These are phyloP conservation scores for Aspergillus novoparasiticus DNA, from an alignment of 2,329 filamentous ascomycete genomes.

Conservation along the genomic window DNA sequence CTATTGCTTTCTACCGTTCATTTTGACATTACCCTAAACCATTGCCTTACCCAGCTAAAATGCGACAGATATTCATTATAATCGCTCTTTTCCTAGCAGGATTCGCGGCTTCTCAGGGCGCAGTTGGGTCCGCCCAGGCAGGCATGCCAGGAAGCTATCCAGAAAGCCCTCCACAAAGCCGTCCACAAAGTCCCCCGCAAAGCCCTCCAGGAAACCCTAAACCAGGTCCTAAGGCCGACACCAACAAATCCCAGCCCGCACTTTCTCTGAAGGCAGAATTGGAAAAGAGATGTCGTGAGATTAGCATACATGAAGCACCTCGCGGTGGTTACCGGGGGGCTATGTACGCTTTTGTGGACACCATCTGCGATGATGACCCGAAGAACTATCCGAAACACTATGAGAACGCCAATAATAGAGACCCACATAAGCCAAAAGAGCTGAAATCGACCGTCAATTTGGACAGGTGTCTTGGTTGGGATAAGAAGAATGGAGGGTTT, in stretches of 20 bases:
- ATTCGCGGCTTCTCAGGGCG: background rate
- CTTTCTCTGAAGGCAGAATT: background rate
- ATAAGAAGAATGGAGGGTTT: background rate
- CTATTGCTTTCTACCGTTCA: background rate
- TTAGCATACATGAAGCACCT: background rate
- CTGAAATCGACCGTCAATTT: background rate
- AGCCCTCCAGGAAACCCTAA: background rate
- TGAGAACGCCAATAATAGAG: background rate
- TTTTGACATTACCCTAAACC: background rate
- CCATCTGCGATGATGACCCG: background rate
- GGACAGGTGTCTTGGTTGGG: background rate
- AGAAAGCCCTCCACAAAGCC: background rate
- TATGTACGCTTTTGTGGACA: background rate
- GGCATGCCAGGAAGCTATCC: background rate
- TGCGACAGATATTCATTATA: background rate
- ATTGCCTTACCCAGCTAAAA: background rate
- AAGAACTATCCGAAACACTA: background rate
- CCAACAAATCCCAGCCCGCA: no score
- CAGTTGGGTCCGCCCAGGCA: background rate
- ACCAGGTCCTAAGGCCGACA: background rate
- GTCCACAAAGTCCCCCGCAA: no score
- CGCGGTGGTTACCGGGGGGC: no score
- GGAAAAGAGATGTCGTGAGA: background rate
- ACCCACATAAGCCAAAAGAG: background rate
- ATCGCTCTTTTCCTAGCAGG: background rate